Evolutionary conservation across 352 stramenopile species (phyloP), one percentile per base, ranked within the genome.

Genomic region (Discostella stelligera): DNA sequence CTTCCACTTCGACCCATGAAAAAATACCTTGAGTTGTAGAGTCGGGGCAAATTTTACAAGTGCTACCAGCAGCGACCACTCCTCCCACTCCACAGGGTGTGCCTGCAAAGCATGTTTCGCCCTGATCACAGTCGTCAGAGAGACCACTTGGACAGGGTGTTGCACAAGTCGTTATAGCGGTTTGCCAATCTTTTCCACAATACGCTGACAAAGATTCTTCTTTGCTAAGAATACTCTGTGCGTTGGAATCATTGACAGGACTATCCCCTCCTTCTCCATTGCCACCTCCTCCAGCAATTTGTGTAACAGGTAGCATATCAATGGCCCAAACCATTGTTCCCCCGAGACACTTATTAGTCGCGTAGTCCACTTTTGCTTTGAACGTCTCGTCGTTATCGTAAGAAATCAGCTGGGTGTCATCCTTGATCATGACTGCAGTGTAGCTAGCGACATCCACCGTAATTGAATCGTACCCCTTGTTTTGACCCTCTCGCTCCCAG

Each of bases 101-200:
- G 60, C 88, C 83, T 30, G 89, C 86, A 81, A 87, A 93, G 63
- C 87, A 94, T 14, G 61, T 87, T 76, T 93, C 79, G 39, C 71
- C 84, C 53, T 81, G 58, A 0, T 81, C 83, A 80, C 89, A 94
- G 18, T 91, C 82, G 48, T 79, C 69, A 13, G 80, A 75, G 27
- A 68, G 61, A 27, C 87, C 89, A 55, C 52, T 76, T 0, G 89
- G 87, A 75, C 89, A 94, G 8, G 84, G 85, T 21, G 44, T 77
- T 5, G 27, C 50, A 71, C 87, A 94, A 66, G 77, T 76, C 48
- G 80, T 63, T n/a, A 87, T 55, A 9, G 85, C 85, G 69, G 92
- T 71, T 69, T 93, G 81, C 87, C 87, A 94, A 68, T 86, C 74
- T 10, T 55, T 85, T 16, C 89, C 89, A 69, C 89, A 93, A 82